Evolutionary conservation across 2,329 filamentous ascomycete species (phyloP).

Genomic region (Alternaria solani): DNA sequence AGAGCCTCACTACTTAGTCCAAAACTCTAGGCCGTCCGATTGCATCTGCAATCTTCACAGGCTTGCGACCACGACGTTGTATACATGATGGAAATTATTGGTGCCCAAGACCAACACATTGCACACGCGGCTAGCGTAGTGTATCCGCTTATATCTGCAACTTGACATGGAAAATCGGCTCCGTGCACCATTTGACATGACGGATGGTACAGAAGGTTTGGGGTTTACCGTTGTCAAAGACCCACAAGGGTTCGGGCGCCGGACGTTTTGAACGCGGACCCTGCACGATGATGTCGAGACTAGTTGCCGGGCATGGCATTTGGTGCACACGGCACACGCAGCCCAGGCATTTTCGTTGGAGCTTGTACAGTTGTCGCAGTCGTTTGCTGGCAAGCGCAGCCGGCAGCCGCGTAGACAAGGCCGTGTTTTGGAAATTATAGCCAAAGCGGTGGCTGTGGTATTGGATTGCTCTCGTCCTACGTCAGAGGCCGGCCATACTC

Average conservation of each 20-base stretch:
- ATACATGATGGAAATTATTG: slow-evolving; percentile 18
- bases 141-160: slow-evolving; percentile 13
- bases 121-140: slow-evolving; percentile 30
- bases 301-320: slow-evolving; percentile 12
- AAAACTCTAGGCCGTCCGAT: not conserved
- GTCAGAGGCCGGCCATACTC: slow-evolving; percentile 29
- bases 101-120: slow-evolving; percentile 14
- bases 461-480: slow-evolving; percentile 23
- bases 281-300: slow-evolving; percentile 32
- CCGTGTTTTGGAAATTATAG: slow-evolving; percentile 5
- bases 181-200: slow-evolving; percentile 29
- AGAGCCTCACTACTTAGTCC: not conserved
- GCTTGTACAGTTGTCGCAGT: slow-evolving; percentile 2
- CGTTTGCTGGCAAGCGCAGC: slow-evolving; percentile 15
- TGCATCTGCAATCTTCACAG: slow-evolving; percentile 2
- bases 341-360: not conserved
- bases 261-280: slow-evolving; percentile 13
- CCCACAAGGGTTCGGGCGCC: slow-evolving; percentile 22
- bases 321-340: slow-evolving; percentile 10
- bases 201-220: slow-evolving; percentile 22
- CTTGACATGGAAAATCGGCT: slow-evolving; percentile 11
- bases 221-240: slow-evolving; percentile 20
- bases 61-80: slow-evolving; percentile 6
- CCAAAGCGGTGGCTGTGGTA: slow-evolving; percentile 13
- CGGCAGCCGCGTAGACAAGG: slow-evolving; percentile 1